These are phyloP conservation scores for Podospora pseudopauciseta DNA, from an alignment of 495 filamentous ascomycete species.

Conservation along the genomic window DNA sequence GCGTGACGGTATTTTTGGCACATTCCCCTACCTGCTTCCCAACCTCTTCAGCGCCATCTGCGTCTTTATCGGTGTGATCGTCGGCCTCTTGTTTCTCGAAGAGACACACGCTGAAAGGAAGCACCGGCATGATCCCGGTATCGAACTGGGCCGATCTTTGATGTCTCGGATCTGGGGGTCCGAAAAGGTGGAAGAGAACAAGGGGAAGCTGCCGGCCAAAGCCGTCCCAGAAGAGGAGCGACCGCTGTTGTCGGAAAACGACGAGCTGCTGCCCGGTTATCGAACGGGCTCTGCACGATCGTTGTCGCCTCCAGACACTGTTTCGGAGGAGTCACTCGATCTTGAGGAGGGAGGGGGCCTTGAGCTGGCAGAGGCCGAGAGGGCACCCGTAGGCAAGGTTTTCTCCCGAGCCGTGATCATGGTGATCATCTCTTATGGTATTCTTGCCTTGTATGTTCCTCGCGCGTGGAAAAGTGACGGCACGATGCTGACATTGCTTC, in stretches of 20 bases:
- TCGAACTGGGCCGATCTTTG: slow-evolving; percentile 74
- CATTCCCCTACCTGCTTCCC: slow-evolving; percentile 86
- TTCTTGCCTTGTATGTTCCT: slow-evolving; percentile 75
- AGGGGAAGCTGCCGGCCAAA: slow-evolving; percentile 18
- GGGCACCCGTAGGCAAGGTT: slow-evolving; percentile 29
- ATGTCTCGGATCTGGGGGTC: slow-evolving; percentile 41
- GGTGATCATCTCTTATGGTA: slow-evolving; percentile 83
- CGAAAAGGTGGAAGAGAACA: not conserved
- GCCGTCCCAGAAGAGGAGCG: slow-evolving; percentile 44
- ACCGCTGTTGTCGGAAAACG: slow-evolving; percentile 47
- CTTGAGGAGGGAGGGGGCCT: slow-evolving; percentile 17
- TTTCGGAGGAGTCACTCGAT: slow-evolving; percentile 10
- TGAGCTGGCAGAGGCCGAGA: slow-evolving; percentile 9
- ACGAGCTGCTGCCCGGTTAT: slow-evolving; percentile 62
- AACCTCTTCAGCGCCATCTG: slow-evolving; percentile 85
- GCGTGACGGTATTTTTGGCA: slow-evolving; percentile 71
- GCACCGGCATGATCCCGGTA: slow-evolving; percentile 66
- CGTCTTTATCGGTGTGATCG: slow-evolving; percentile 70
- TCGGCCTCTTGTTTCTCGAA: slow-evolving; percentile 88
- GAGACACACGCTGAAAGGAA: slow-evolving; percentile 90
- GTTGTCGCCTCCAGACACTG: slow-evolving; percentile 13
- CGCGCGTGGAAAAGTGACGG: not conserved
- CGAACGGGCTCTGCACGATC: slow-evolving; percentile 47
- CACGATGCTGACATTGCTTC: slow-evolving; percentile 10
- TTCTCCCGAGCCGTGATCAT: slow-evolving; percentile 81